Evolutionary conservation across 306 rosid species (phyloP), one percentile per base, ranked within the genome.

Genomic region (Alnus rubra): DNA sequence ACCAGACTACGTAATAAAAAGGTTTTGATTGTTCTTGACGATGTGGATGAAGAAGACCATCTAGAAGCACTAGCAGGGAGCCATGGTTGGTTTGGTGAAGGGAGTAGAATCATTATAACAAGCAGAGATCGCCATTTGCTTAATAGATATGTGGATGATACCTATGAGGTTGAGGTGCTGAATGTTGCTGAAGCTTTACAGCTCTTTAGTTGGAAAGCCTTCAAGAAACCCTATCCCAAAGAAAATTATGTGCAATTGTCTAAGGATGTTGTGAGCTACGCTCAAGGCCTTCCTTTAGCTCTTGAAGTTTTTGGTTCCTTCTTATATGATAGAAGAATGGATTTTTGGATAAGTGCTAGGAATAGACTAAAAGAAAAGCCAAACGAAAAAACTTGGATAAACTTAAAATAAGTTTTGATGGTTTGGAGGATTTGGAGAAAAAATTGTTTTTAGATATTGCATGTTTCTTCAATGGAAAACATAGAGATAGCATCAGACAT

Each of bases 321-420:
- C 49, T 45, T 45, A 8, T 45, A 2, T 45, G 49, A 1, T 45
- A 33, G 69, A 30, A 79, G 77, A 56, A 1, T 71, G 44, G 12
- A 18, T 50, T 69, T 50, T 23, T 81, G 80, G 84, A 9, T 59
- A 81, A 72, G 74, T 60, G 69, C 74, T 51, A 69, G 58, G 45
- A 13, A 35, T 47, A 35, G 56, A 44, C 49, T 76, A 56, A 45
- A 74, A 14, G 9, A 59, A 76, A 62, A 9, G 18, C 80, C 49
- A 2, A 45, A 4, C 9, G 8, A 18, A 5, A 64, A 63, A 31
- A 51, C 1, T 10, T 65, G 74, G 39, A 65, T 30, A 33, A 11
- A 23, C 74, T 76, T 2, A 50, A 47, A 30, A 76, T 76, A 76
- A 81, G 84, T 65, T 81, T 76, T 76, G 84, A 81, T 74, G 73